Base-by-base conservation (phyloP, 805 yeast species). In the Pichia nakasei region DNA sequence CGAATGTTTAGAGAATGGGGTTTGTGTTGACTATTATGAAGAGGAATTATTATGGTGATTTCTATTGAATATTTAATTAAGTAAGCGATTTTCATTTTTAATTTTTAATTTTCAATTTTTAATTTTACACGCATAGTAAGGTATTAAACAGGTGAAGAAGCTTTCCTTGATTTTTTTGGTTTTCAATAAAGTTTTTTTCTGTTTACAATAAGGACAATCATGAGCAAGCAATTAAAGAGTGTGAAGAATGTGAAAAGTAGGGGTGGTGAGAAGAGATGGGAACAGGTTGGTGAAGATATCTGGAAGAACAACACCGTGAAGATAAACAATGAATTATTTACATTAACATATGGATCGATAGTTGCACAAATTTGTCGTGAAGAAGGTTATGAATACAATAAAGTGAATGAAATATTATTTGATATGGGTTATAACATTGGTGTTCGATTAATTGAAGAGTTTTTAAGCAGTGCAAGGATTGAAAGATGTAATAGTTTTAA, bases 341-440 rank as follows among this genome's bases (percentile, higher is more conserved):
- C 96, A n/a, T 67, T 93, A 47, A 91, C 96, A 1, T 93, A 93
- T 56, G 98, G 98, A 9, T 81, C 96, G 3, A 78, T 93, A 39
- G 97, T 93, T 39, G 78, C 95, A 13, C 97, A 91, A 57, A 67
- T 93, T 42, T 88, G 96, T 59, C 77, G 81, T 46, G 97, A 93
- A 57, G 81, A 75, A 61, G 74, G 81, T 43, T 72, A 77, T 50
- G 85, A 89, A 61, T 89, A 86, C 60, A 59, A 57, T 7, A 80
- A 80, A 55, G 96, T 93, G 46, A 93, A 93, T 58, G 68, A 69
- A 41, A 95, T 91, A 58, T 69, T 93, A 40, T 95, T 82, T 55
- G 76, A 78, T 50, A 91, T 93, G 97, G 98, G 98, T 1, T 86
- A 89, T 62, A 88, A 85, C 59, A 93, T 93, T 35, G 98, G 98